A percentile compares a stretch with the other conserved stretches of the same genome.
Evolutionary conservation across 257 asterid species (phyloP).

Genomic region (Linderniella brevidens): DNA sequence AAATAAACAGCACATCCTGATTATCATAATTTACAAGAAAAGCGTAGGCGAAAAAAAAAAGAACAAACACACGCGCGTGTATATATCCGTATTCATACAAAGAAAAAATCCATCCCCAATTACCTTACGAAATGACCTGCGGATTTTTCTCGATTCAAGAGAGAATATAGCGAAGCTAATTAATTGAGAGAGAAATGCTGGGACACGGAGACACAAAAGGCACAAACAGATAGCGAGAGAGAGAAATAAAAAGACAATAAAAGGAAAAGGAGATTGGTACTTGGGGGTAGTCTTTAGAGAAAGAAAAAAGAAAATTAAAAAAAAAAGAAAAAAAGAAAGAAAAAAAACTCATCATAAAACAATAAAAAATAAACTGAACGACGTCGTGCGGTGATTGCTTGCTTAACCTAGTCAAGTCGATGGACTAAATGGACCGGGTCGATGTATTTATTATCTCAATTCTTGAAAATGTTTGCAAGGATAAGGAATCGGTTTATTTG

Average conservation of each 20-base stretch:
- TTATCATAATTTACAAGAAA: neutral
- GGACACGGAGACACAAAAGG: constrained; percentile 1
- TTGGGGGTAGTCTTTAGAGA: neutral
- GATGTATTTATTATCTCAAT: too few relatives aligned
- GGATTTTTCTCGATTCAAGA: constrained; percentile 6
- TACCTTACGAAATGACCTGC: constrained; percentile 1
- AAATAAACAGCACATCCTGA: neutral
- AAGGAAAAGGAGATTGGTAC: neutral
- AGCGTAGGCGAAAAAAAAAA: neutral
- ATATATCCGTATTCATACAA: neutral
- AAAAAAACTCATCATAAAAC: neutral
- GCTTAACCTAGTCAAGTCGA: too few relatives aligned
- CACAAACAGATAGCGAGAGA: neutral
- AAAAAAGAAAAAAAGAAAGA: neutral
- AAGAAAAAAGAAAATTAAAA: neutral
- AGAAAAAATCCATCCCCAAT: neutral
- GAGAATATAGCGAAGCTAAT: neutral
- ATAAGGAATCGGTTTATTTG: too few relatives aligned
- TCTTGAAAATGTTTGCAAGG: too few relatives aligned
- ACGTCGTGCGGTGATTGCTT: neutral
- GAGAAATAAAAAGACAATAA: neutral
- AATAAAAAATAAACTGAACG: neutral
- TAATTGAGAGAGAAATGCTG: neutral
- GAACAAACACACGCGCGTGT: neutral
- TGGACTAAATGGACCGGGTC: too few relatives aligned